These are phyloP conservation scores for Melastoma candidum DNA, from an alignment of 441 rosid species.

Conservation along the genomic window DNA sequence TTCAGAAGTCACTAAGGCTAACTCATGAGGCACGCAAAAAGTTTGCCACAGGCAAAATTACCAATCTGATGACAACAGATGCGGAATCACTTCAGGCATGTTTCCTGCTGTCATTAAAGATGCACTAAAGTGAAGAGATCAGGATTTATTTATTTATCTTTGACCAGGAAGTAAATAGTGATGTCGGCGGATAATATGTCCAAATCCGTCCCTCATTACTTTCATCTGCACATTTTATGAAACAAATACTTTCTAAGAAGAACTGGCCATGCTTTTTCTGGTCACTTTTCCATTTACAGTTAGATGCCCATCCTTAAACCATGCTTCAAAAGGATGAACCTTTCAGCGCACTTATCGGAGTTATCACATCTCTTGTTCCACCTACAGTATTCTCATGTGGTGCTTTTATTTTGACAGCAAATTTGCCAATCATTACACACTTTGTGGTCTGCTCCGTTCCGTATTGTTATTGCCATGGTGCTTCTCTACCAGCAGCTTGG, in stretches of 20 bases:
- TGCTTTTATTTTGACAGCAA: conserved; percentile 34
- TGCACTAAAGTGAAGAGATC: background rate
- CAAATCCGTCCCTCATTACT: too few relatives aligned
- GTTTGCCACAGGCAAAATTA: conserved; percentile 91
- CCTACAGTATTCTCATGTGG: background rate
- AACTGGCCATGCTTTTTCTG: too few relatives aligned
- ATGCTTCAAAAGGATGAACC: background rate
- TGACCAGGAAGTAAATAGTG: background rate
- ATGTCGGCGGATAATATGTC: too few relatives aligned
- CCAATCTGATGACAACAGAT: conserved; percentile 99
- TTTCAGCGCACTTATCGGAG: background rate
- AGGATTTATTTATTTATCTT: background rate
- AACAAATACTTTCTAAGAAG: too few relatives aligned
- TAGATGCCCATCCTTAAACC: background rate
- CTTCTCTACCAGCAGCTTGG: conserved; percentile 92
- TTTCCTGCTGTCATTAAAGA: conserved; percentile 3
- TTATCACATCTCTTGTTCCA: background rate
- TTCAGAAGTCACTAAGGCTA: conserved; percentile 86
- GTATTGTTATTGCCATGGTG: conserved; percentile 64
- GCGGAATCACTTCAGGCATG: conserved; percentile 93
- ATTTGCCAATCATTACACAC: conserved; percentile 65
- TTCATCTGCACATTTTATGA: too few relatives aligned
- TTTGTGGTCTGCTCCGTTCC: conserved; percentile 93
- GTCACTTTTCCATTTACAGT: too few relatives aligned
- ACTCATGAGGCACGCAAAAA: conserved; percentile 85